Evolutionary conservation across 805 yeast species (phyloP), one percentile per base, ranked within the genome.

Genomic region (Schizosaccharomyces japonicus): DNA sequence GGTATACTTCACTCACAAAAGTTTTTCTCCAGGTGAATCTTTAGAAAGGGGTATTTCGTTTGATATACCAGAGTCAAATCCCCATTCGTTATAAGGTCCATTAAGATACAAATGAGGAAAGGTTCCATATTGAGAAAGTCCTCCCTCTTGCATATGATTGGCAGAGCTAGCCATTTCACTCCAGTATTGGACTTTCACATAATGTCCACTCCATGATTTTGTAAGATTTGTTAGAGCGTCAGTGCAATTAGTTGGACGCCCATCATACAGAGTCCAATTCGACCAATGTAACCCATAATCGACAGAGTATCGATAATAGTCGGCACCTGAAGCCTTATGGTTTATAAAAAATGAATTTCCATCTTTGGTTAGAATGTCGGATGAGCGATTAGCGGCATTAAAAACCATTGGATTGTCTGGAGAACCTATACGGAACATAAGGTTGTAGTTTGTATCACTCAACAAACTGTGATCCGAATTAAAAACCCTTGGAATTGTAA

Each of bases 161-260:
- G 47, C 31, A 29, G 47, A 45, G 39, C 27, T 39, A 17, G 25
- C 23, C 4, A 31, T 8, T 6, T 29, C 34, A 23, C 29, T 30
- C 34, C 39, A 45, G 26, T 45, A 45, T 23, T 45, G 47, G 11
- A 45, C 47, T n/a, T 28, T 29, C 19, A 45, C 28, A 45, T 45
- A 39, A n/a, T 45, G 25, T 8, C 47, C 47, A 11, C n/a, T 39
- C 47, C 47, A 45, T 3, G 13, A n/a, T 11, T 45, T 29, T 3
- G 39, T 45, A 15, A 28, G 10, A 11, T 23, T 21, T 11, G 33
- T 30, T n/a, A 11, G n/a, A 19, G 17, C 11, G 17, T 11, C 17
- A 15, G 11, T 15, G 11, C 13, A 10, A n/a, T 36, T n/a, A 3
- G 17, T 36, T 10, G 10, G n/a, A 10, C 13, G n/a, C 7, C 39